phyloP scores from a whole-genome alignment of 1,284 basidiomycete species.

The Tilletia horrida region DNA sequence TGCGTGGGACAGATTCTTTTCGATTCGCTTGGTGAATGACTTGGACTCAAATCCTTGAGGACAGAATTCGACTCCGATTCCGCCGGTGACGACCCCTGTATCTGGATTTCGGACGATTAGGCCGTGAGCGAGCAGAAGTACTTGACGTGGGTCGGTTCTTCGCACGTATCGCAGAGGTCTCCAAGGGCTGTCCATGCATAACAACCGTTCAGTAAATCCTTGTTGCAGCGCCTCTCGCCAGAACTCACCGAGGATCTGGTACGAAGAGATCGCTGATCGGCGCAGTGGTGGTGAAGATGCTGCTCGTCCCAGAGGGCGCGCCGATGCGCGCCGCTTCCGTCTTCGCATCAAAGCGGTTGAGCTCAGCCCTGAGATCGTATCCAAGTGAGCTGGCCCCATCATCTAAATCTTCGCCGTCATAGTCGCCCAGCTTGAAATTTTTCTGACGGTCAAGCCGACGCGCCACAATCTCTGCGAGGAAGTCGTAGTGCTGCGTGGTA shows the following conservation, averaged over 20 bases:
- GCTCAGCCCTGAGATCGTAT: constrained; percentile 20
- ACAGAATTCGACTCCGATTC: constrained; percentile 26
- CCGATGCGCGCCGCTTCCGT: not conserved
- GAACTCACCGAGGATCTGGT: constrained; percentile 38
- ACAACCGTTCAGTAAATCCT: not conserved
- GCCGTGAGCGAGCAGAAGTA: constrained; percentile 41
- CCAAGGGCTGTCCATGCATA: constrained; percentile 24
- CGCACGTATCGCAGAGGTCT: constrained; percentile 48
- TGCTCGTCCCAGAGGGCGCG: not conserved
- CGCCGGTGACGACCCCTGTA: constrained; percentile 3
- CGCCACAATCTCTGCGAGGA: constrained; percentile 31
- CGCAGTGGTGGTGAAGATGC: not conserved
- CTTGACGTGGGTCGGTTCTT: constrained; percentile 48
- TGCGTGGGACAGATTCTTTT: constrained; percentile 44
- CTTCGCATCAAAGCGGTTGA: constrained; percentile 21
- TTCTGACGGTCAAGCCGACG: not conserved
- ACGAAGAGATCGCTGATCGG: constrained; percentile 36
- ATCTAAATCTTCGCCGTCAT: constrained; percentile 10
- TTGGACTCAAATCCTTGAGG: constrained; percentile 6
- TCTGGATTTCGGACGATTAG: not conserved
- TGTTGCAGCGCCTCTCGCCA: too few species aligned
- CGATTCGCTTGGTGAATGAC: constrained; percentile 23
- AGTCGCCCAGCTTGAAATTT: constrained; percentile 25
- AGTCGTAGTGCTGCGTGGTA: constrained; percentile 31
- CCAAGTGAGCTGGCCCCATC: not conserved